phyloP scores from a whole-genome alignment of 1,139 yeast genomes.

The Blastobotrys arbuscula region DNA sequence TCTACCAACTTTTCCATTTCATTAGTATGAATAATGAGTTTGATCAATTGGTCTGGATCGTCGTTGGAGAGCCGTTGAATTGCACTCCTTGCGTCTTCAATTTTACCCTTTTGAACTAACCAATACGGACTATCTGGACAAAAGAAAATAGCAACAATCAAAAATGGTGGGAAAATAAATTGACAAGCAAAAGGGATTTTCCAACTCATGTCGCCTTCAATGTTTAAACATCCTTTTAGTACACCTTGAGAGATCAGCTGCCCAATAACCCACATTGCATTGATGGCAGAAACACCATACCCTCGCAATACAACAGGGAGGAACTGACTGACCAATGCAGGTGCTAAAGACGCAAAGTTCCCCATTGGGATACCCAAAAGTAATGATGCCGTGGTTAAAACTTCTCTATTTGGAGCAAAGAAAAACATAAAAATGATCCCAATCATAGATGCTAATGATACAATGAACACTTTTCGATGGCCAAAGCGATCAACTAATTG shows the following conservation, averaged over 20 bases:
- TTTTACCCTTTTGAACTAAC: slow-evolving; percentile 39
- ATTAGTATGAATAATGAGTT: slow-evolving; percentile 31
- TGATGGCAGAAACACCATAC: slow-evolving; percentile 29
- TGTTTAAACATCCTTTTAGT: slow-evolving; percentile 2
- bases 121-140: slow-evolving; percentile 59
- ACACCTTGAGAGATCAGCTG: slow-evolving; percentile 31
- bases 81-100: slow-evolving; percentile 25
- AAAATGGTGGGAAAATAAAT: slow-evolving; percentile 59
- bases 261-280: slow-evolving; percentile 42
- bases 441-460: slow-evolving; percentile 18
- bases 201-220: slow-evolving; percentile 30
- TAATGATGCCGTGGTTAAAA: slow-evolving; percentile 40
- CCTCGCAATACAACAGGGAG: slow-evolving; percentile 42
- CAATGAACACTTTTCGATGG: slow-evolving; percentile 42
- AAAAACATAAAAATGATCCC: slow-evolving; percentile 40
- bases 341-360: slow-evolving; percentile 40
- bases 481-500: slow-evolving; percentile 41
- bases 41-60: slow-evolving; percentile 31
- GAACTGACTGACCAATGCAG: slow-evolving; percentile 44
- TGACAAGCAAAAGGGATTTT: slow-evolving; percentile 48
- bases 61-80: slow-evolving; percentile 21
- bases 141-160: slow-evolving; percentile 44
- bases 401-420: slow-evolving; percentile 37
- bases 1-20: slow-evolving; percentile 38
- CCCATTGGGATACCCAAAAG: slow-evolving; percentile 45